phyloP scores from a whole-genome alignment of 2,329 filamentous ascomycete genomes.

The Tolypocladium nubicola region DNA sequence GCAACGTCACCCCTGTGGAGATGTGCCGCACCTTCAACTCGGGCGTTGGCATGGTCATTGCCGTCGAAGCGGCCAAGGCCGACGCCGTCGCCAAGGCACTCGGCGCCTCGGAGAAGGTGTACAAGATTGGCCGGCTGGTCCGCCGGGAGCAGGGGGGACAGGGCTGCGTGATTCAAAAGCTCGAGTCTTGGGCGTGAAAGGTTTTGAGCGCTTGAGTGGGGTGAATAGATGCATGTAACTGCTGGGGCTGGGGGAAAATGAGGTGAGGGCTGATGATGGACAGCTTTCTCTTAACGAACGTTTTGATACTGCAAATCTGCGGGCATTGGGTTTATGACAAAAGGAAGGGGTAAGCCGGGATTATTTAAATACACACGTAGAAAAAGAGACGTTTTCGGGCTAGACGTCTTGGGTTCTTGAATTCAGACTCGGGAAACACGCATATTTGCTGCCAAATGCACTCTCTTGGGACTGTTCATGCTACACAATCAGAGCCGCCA shows the following conservation, averaged over 20 bases:
- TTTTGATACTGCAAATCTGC: background rate
- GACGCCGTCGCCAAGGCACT: constrained; percentile 50
- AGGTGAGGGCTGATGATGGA: background rate
- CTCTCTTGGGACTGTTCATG: background rate
- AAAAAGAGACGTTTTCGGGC: background rate
- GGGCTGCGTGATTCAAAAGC: constrained; percentile 22
- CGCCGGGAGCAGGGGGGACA: constrained; percentile 32
- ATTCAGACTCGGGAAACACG: no score
- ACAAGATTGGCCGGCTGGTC: constrained; percentile 61
- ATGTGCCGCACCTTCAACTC: constrained; percentile 94
- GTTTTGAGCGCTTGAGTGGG: background rate
- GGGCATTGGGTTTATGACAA: background rate
- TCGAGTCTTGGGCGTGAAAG: constrained; percentile 20
- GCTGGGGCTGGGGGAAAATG: background rate
- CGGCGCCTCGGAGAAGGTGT: constrained; percentile 62
- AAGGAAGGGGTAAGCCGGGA: background rate
- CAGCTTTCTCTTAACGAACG: background rate
- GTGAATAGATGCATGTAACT: background rate
- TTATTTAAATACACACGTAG: background rate
- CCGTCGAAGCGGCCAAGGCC: constrained; percentile 57
- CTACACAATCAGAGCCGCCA: no score
- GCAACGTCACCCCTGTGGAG: constrained; percentile 64
- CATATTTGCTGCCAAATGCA: background rate
- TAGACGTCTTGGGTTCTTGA: background rate
- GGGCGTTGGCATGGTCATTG: constrained; percentile 87